A percentile compares a stretch with the other conserved stretches of the same genome.
Conservation (phyloP, 352 stramenopile genomes). For the Elongisporangium prolatum region DNA sequence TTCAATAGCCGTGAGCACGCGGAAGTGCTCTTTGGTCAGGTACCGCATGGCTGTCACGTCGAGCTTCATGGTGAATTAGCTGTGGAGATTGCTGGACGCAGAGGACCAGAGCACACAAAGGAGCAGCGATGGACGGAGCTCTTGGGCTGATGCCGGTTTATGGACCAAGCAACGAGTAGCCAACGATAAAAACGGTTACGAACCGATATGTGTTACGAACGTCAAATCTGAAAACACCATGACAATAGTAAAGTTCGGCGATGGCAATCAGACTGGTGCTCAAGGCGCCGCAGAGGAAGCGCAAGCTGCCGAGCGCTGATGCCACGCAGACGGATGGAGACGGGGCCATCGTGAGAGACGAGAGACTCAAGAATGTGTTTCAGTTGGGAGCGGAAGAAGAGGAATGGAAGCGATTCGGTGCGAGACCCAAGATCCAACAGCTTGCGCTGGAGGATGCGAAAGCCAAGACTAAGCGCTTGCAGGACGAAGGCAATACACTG, state of each 20-base stretch:
- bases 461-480: conserved; percentile 54
- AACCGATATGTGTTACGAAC: conserved; percentile 2
- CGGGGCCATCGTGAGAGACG: not conserved
- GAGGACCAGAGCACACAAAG: not conserved
- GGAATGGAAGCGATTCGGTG: not conserved
- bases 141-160: conserved; percentile 6
- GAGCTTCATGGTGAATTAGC: conserved; percentile 78
- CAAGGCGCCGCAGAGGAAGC: conserved; percentile 25
- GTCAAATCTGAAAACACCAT: not conserved
- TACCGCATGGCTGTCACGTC: conserved; percentile 93
- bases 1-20: conserved; percentile 98
- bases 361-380: not conserved
- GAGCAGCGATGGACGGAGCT: not conserved
- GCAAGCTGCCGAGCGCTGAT: conserved; percentile 10
- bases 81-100: not conserved
- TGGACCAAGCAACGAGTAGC: conserved; percentile 7
- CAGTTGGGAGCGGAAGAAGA: conserved; percentile 2
- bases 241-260: conserved; percentile 7
- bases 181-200: conserved; percentile 2
- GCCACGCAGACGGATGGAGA: not conserved
- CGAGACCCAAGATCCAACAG: conserved; percentile 9
- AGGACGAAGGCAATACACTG: conserved; percentile 74
- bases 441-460: conserved; percentile 48
- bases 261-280: conserved; percentile 24
- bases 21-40: conserved; percentile 95